Base-by-base conservation (phyloP, 495 filamentous ascomycete genomes). In the Penicillium lagena region DNA sequence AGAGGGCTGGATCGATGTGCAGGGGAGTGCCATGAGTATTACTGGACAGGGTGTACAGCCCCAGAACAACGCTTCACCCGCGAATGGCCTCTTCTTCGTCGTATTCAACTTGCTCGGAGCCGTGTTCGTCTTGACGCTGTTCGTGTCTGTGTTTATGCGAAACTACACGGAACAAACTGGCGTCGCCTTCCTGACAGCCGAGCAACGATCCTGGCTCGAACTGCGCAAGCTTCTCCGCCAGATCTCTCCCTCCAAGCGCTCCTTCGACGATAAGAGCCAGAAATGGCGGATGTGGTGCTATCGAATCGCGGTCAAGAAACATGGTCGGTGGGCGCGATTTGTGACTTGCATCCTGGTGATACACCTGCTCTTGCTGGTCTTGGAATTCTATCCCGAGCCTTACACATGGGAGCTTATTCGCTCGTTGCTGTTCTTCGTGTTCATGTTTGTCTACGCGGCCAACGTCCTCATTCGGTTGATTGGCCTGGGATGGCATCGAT, bases 61-160 rank as follows among this genome's bases (percentile, higher is more conserved):
- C 0, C 59, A 79, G 36, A 55, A 70, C 12, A 82, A 79, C 49
- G 71, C 77, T 5, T 78, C 83, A 4, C 86, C 90, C 52, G 89
- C 83, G 15, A 96, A 97, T 51, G 91, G 86, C 2, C 51, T 96
- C 15, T 97, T 96, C 76, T 95, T 97, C 63, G 80, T 99, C 39
- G 77, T 88, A 10, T 99, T 97, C 80, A 99, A 99, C 63, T 78
- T 99, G 51, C 77, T 99, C 46, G 90, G 89, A 17, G 87, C 94
- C 2, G 94, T 99, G 58, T 99, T 99, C 71, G 88, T 99, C 40
- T 72, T 99, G 65, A 99, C 94, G 2, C 71, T 99, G 58, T 99
- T 99, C 60, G 93, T 97, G 30, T 96, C 93, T 49, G 93, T 99
- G 39, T 99, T 99, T 64, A 99, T 99, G 94, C 86, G 93, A 36